Conservation (phyloP, 2,329 filamentous ascomycete genomes). For the Coniochaeta hoffmannii region DNA sequence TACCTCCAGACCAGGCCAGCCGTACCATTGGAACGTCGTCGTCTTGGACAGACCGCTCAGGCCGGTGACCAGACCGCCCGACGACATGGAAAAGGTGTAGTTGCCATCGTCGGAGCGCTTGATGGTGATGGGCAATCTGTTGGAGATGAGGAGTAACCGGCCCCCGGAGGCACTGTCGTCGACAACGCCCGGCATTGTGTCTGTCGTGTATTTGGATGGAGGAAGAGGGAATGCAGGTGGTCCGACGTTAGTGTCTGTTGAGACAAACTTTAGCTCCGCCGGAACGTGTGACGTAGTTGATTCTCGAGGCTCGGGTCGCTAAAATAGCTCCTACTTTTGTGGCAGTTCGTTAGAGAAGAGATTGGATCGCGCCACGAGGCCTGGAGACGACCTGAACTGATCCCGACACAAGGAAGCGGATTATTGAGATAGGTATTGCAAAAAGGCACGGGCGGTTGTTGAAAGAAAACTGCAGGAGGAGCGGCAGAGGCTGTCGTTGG, state of each 20-base stretch:
- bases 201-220: not conserved
- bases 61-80: slow-evolving; percentile 88
- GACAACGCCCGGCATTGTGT: slow-evolving; percentile 28
- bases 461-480: not conserved
- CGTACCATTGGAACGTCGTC: slow-evolving; percentile 96
- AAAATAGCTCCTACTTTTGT: not conserved
- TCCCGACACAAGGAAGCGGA: not conserved
- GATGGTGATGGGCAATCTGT: slow-evolving; percentile 93
- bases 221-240: not conserved
- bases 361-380: not conserved
- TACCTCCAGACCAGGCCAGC: slow-evolving; percentile 91
- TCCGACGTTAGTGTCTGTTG: not conserved
- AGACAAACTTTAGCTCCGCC: not conserved
- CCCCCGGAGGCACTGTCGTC: slow-evolving; percentile 29
- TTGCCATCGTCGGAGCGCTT: slow-evolving; percentile 86
- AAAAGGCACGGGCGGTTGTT: not conserved
- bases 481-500: not conserved
- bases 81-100: slow-evolving; percentile 94
- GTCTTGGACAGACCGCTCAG: slow-evolving; percentile 87
- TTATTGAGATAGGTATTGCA: not conserved
- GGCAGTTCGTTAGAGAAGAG: not conserved
- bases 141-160: slow-evolving; percentile 78
- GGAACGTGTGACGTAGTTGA: slow-evolving; percentile 1
- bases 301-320: not conserved
- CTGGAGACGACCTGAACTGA: not conserved